Evolutionary conservation across 768 basidiomycete genomes (phyloP), one percentile per base, ranked within the genome.

Genomic region (Mrakia hoshinonis): DNA sequence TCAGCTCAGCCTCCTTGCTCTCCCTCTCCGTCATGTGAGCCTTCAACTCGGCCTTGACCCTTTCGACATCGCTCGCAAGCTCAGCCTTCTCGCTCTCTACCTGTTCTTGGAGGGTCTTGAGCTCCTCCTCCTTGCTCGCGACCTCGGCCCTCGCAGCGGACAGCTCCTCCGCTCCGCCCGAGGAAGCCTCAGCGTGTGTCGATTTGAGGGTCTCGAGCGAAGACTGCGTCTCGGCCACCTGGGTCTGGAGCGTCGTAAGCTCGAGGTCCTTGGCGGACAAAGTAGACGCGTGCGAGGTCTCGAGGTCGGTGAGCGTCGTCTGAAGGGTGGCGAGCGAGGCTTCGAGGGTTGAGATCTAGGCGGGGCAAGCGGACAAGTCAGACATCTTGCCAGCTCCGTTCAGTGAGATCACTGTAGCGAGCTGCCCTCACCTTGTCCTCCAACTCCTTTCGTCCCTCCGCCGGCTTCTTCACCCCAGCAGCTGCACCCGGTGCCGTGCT

Each of bases 321-420:
- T 64, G 61, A 13, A 61, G 29, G 13, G 24, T 24, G 20, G 62
- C 48, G 26, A 70, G 61, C 18, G 69, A 36, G 11, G 61, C 38
- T n/a, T 70, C 61, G 12, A 70, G 39, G 5, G 46, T 24, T 11
- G 69, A 60, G 49, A 70, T 70, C 69, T 68, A 36, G 11, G 49
- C 31, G 36, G 29, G 63, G n/a, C 34, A 20, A 22, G n/a, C 31
- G 48, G 24, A 18, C 15, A 24, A 51, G 58, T 11, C 22, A 13
- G 22, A 51, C 13, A 3, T 24, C n/a, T n/a, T n/a, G n/a, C n/a
- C n/a, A n/a, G n/a, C n/a, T n/a, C n/a, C n/a, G n/a, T n/a, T n/a
- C n/a, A n/a, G n/a, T n/a, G n/a, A n/a, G n/a, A n/a, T n/a, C n/a
- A n/a, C n/a, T n/a, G n/a, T n/a, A 11, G 13, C 26, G 24, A n/a